These are phyloP conservation scores for Cucumis cinereus DNA, from an alignment of 306 rosid genomes.

Conservation along the genomic window DNA sequence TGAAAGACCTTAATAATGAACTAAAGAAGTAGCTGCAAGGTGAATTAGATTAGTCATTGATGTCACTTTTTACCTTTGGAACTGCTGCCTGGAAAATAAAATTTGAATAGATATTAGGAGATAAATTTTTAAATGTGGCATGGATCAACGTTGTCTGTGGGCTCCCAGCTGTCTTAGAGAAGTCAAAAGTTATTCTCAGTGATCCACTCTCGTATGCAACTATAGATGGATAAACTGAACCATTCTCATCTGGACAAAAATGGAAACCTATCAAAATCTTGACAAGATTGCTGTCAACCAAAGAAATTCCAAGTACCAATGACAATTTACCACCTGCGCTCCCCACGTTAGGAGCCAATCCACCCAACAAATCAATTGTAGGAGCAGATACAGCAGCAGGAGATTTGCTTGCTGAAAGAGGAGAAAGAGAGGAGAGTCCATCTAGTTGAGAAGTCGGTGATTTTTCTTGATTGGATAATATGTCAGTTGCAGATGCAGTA, in stretches of 20 bases:
- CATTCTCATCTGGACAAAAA: conserved; percentile 48
- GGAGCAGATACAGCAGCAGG: conserved; percentile 47
- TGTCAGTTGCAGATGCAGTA: conserved; percentile 37
- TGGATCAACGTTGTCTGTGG: conserved; percentile 66
- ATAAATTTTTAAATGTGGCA: conserved; percentile 68
- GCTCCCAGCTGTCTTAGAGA: conserved; percentile 70
- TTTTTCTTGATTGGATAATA: conserved; percentile 39
- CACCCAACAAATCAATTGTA: conserved; percentile 66
- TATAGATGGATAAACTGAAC: conserved; percentile 65
- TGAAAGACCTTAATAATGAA: neutral
- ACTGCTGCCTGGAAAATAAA: conserved; percentile 98
- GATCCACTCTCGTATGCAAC: conserved; percentile 82
- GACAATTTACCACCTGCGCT: conserved; percentile 27
- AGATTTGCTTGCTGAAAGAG: conserved; percentile 34
- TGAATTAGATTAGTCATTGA: neutral
- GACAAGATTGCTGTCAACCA: neutral
- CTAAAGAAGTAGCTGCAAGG: neutral
- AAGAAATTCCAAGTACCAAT: conserved; percentile 1
- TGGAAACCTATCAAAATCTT: conserved; percentile 12
- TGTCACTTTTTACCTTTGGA: conserved; percentile 64
- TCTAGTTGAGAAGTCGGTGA: conserved; percentile 41
- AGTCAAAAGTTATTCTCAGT: conserved; percentile 60
- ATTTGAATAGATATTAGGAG: conserved; percentile 46
- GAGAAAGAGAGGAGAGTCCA: conserved; percentile 47
- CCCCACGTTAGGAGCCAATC: conserved; percentile 41